These are phyloP conservation scores for Acanthamoeba quina DNA, from an alignment of 208 protist species.

Conservation along the genomic window DNA sequence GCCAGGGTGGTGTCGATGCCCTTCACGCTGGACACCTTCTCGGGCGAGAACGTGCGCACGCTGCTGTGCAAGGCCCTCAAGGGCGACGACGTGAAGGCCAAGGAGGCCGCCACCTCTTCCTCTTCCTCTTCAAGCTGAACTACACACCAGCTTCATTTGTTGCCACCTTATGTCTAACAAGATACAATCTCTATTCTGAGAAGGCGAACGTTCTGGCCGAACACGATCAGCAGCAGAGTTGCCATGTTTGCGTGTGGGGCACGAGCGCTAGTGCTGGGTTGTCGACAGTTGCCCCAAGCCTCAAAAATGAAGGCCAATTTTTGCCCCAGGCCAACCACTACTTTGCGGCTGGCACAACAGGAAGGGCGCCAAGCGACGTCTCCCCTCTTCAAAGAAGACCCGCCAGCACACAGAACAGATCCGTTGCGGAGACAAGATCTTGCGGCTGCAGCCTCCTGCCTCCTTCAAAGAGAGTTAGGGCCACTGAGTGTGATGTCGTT, in stretches of 20 bases:
- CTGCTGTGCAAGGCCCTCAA: not conserved
- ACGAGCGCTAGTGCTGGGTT: not conserved
- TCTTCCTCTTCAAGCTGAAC: not conserved
- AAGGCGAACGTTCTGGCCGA: too few relatives aligned
- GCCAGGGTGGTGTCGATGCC: not conserved
- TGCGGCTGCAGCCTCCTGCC: not conserved
- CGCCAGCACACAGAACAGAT: not conserved
- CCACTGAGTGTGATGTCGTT: not conserved
- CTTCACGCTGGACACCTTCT: constrained; percentile 25
- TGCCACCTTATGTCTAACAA: not conserved
- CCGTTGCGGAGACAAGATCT: not conserved
- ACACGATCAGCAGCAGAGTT: too few relatives aligned
- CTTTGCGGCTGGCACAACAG: not conserved
- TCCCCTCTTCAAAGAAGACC: not conserved
- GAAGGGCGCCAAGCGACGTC: not conserved
- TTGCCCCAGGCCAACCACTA: not conserved
- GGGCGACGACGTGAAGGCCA: not conserved
- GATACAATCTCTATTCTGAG: too few relatives aligned
- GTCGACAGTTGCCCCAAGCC: not conserved
- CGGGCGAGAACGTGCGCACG: not conserved
- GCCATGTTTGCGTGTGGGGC: not conserved
- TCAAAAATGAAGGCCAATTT: not conserved
- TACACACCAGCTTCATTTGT: not conserved
- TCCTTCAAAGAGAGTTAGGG: not conserved
- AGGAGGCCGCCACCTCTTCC: not conserved